Percentiles rank a stretch among this genome's conserved stretches.
These are phyloP conservation scores for Leishmania tarentolae DNA, from an alignment of 208 protist species.

Conservation along the genomic window DNA sequence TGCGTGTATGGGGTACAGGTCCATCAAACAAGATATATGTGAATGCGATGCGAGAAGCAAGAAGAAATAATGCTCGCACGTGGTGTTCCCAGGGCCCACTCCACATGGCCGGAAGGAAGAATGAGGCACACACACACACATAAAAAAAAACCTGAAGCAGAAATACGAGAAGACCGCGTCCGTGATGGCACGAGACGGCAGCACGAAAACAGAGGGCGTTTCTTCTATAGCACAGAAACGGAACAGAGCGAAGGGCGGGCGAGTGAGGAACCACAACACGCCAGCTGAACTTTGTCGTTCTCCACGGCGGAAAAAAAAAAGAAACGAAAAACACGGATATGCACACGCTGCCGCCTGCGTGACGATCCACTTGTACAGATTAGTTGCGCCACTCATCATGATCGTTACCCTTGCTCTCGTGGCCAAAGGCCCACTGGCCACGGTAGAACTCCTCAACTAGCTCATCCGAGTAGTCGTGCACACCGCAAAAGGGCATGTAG, in stretches of 20 bases:
- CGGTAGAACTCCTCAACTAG: conserved; percentile 92
- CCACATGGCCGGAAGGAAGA: background rate
- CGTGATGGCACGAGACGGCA: background rate
- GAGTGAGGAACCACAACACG: background rate
- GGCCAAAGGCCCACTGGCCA: conserved; percentile 86
- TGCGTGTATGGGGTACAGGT: background rate
- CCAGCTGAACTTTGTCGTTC: background rate
- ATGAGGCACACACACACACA: too few relatives aligned
- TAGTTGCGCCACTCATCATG: conserved; percentile 91
- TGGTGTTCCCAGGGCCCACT: background rate
- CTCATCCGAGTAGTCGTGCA: conserved; percentile 89
- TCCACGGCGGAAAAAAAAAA: background rate
- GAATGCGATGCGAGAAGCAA: background rate
- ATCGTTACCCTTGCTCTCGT: conserved; percentile 87
- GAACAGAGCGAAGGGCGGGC: background rate
- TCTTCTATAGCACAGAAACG: background rate
- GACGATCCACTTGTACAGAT: background rate
- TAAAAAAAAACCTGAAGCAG: background rate
- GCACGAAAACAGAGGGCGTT: background rate
- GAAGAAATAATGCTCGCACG: background rate
- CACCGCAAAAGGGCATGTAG: conserved; percentile 89
- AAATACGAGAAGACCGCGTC: background rate
- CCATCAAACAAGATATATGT: too few relatives aligned
- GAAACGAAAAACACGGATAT: background rate
- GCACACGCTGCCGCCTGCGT: background rate